Evolutionary conservation across 257 asterid genomes (phyloP), one percentile per base, ranked within the genome.

Genomic region (Solanum infundibuliforme): DNA sequence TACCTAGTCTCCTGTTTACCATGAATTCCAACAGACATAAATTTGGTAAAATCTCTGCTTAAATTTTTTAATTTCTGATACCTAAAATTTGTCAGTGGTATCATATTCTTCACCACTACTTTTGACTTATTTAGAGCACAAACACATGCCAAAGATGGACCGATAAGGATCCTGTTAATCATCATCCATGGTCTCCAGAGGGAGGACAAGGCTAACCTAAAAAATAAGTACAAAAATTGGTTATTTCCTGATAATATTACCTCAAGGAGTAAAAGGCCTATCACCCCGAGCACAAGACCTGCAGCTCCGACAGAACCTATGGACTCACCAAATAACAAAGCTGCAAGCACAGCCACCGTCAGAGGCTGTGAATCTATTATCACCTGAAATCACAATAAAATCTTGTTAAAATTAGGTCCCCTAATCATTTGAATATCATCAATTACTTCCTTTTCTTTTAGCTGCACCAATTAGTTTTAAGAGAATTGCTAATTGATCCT

Each of bases 361-460:
- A 97, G 90, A 89, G 99, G 99, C 89, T 97, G 99, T 55, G 99
- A 97, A 92, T 97, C 99, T 87, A 97, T 97, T 87, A 97, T 95
- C 39, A 97, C 98, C 99, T 97, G 95, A 88, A 91, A 91, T 66
- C 41, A 18, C 20, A 48, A 8, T 29, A 9, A 81, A 25, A 83
- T 85, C 89, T 87, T 65, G 85, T 74, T 73, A 88, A 87, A 85
- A 36, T 77, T 79, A 12, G 36, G 29, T 36, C 62, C 48, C 84
- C 6, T 18, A 55, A n/a, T 74, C 41, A 81, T 46, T 39, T 82
- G 46, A 73, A 46, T 71, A 77, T 75, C 62, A 86, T 10, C 25
- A 38, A 85, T 79, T n/a, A 14, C 8, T 41, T 41, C 29, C 8
- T 41, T 77, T 77, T 41, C 84, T 41, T 77, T 25, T 41, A 41